Percentiles rank a stretch among this genome's conserved stretches.
These are phyloP conservation scores for Cadophora malorum DNA, from an alignment of 2,329 filamentous ascomycete species.

Conservation along the genomic window DNA sequence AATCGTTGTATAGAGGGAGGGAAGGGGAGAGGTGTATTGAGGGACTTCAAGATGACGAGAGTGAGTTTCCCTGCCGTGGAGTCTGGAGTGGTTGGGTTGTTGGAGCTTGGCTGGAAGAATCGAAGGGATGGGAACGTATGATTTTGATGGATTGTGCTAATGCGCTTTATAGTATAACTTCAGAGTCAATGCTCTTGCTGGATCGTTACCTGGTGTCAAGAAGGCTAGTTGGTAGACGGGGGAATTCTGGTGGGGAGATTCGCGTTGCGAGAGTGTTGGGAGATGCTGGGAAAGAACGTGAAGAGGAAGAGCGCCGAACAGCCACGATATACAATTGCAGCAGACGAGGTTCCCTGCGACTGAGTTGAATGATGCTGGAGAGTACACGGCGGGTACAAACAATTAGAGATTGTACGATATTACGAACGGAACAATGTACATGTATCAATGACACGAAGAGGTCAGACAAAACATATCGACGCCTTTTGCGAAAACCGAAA, in stretches of 20 bases:
- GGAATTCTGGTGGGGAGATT: background rate
- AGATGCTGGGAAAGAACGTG: background rate
- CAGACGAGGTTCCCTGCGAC: background rate
- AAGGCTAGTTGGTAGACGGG: slow-evolving; percentile 88
- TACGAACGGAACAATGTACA: background rate
- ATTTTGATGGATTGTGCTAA: slow-evolving; percentile 3
- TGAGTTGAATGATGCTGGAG: background rate
- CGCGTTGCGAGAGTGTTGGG: background rate
- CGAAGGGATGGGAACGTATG: background rate
- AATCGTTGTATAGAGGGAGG: slow-evolving; percentile 93
- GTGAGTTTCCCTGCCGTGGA: slow-evolving; percentile 58
- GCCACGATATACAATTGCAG: background rate
- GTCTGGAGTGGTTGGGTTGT: background rate
- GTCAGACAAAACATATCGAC: too few species aligned
- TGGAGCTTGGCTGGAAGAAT: background rate
- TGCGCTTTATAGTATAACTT: slow-evolving; percentile 77
- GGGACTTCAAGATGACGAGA: slow-evolving; percentile 89
- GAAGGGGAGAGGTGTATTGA: slow-evolving; percentile 87
- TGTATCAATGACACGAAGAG: too few species aligned
- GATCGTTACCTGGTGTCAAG: slow-evolving; percentile 88
- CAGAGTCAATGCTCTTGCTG: slow-evolving; percentile 84
- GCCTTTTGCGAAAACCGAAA: too few species aligned
- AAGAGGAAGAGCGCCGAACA: background rate
- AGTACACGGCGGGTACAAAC: too few species aligned
- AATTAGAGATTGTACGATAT: slow-evolving; percentile 1